phyloP scores from a whole-genome alignment of 805 yeast genomes.

The Ogataea angusta region DNA sequence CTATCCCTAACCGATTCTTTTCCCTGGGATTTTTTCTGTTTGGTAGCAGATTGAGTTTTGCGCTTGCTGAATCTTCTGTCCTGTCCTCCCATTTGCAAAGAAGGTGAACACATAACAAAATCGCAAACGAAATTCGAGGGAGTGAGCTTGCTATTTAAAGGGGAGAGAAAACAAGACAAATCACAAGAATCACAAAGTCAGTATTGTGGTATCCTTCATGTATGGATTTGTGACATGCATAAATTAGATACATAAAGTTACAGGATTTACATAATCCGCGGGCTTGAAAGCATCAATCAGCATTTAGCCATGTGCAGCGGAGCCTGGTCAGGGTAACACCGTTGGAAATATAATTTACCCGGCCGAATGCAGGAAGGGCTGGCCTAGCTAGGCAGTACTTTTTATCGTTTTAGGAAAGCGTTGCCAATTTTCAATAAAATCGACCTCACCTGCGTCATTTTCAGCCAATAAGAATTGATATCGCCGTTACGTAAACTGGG shows the following conservation, averaged over 20 bases:
- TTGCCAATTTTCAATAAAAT: conserved; percentile 9
- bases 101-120: background rate
- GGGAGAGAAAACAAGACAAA: conserved; percentile 7
- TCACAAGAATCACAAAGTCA: conserved; percentile 2
- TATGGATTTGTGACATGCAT: conserved; percentile 4
- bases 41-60: background rate
- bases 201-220: conserved; percentile 5
- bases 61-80: conserved; percentile 4
- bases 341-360: conserved; percentile 1
- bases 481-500: conserved; percentile 1
- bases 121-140: background rate
- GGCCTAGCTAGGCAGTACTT: conserved; percentile 1
- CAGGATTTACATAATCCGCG: conserved; percentile 1
- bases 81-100: conserved; percentile 4
- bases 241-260: conserved; percentile 10
- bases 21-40: conserved; percentile 4
- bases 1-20: conserved; percentile 3
- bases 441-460: conserved; percentile 1
- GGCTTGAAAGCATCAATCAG: background rate
- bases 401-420: conserved; percentile 8
- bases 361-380: background rate
- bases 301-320: background rate
- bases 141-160: conserved; percentile 1
- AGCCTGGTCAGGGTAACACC: background rate
- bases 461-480: conserved; percentile 8